A percentile compares a stretch with the other conserved stretches of the same genome.
Evolutionary conservation across 441 rosid species (phyloP).

Genomic region (Euphorbia schlechtendalii): DNA sequence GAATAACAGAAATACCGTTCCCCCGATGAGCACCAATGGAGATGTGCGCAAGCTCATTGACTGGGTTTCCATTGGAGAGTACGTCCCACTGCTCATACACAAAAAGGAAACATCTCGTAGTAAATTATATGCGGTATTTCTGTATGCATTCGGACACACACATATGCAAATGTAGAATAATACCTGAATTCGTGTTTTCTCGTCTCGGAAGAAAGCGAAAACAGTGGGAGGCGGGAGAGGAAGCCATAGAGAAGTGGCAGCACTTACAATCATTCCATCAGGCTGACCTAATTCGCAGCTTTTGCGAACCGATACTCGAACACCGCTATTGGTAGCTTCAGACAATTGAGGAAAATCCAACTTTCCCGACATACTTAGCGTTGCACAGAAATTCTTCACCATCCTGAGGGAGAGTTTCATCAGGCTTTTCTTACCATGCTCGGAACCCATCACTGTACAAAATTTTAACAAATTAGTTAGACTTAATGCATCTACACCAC

Average conservation of each 20-base stretch:
- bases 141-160: too few species aligned
- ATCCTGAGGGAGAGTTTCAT: conserved; percentile 54
- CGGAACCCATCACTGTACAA: conserved; percentile 20
- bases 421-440: conserved; percentile 35
- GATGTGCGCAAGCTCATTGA: conserved; percentile 38
- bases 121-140: too few species aligned
- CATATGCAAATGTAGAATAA: conserved; percentile 7
- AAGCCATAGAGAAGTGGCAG: conserved; percentile 56
- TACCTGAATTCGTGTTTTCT: conserved; percentile 38
- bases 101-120: neutral
- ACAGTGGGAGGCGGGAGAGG: conserved; percentile 34
- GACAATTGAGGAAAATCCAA: conserved; percentile 40
- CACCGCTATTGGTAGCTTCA: conserved; percentile 40
- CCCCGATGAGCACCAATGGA: conserved; percentile 39
- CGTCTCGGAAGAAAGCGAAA: conserved; percentile 36
- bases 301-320: conserved; percentile 43
- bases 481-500: too few species aligned
- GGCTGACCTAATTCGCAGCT: conserved; percentile 38
- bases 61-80: conserved; percentile 32
- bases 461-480: neutral
- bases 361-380: conserved; percentile 44
- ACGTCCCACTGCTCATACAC: conserved; percentile 57
- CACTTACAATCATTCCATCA: conserved; percentile 39
- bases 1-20: conserved; percentile 39
- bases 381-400: conserved; percentile 45